A percentile compares a stretch with the other conserved stretches of the same genome.
Conservation (phyloP, 345 rosid species). For the Hirschfeldia incana region DNA sequence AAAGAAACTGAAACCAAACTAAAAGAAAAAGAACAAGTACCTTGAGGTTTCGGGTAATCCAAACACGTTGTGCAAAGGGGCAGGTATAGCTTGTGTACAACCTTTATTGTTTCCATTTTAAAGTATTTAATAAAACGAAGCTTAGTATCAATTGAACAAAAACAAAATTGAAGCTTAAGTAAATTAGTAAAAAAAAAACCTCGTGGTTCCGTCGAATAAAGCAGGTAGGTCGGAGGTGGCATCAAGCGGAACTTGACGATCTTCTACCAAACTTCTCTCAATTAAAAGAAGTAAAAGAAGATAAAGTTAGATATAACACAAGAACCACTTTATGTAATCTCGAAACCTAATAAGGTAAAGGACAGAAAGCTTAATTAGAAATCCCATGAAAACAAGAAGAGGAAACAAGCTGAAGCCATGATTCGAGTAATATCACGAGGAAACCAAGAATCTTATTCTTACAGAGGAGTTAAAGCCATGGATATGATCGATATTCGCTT, state of each 20-base stretch:
- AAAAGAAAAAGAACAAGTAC: constrained; percentile 33
- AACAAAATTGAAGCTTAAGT: background rate
- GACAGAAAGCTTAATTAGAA: background rate
- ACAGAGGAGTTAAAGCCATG: constrained; percentile 30
- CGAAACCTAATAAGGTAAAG: background rate
- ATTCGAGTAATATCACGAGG: background rate
- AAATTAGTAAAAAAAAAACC: constrained; percentile 35
- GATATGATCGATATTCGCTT: background rate
- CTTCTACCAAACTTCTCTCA: constrained; percentile 42
- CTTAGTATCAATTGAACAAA: background rate
- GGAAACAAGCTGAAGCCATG: background rate
- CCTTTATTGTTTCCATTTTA: constrained; percentile 42
- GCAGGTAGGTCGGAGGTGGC: constrained; percentile 66
- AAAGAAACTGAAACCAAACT: background rate
- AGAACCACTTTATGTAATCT: background rate
- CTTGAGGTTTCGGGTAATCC: constrained; percentile 83
- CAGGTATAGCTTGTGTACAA: constrained; percentile 69
- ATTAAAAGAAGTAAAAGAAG: background rate
- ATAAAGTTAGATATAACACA: background rate
- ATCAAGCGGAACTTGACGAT: constrained; percentile 48
- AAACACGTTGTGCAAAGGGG: constrained; percentile 81
- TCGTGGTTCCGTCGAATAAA: constrained; percentile 74
- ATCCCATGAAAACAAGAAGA: background rate
- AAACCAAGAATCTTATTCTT: constrained; percentile 3
- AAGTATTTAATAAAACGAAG: background rate